Conservation (phyloP, 192 early-diverging fungal species). For the Coemansia sp. region DNA sequence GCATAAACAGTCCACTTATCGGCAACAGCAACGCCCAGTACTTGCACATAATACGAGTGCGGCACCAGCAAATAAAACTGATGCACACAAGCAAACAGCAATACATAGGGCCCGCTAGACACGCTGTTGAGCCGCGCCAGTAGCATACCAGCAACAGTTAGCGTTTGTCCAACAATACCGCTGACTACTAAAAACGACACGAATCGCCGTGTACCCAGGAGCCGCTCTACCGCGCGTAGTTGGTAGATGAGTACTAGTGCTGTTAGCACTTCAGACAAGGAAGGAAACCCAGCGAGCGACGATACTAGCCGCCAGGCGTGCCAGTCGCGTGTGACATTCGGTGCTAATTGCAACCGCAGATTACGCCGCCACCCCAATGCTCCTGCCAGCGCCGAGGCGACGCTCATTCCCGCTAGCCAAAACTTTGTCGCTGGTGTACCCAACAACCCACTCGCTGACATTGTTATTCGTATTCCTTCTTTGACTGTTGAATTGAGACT, state of each 20-base stretch:
- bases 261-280: neutral
- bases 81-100: constrained; percentile 18
- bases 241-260: constrained; percentile 19
- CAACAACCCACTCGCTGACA: constrained; percentile 7
- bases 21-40: constrained; percentile 8
- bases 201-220: constrained; percentile 26
- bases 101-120: constrained; percentile 15
- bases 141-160: constrained; percentile 2
- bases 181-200: constrained; percentile 24
- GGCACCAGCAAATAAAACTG: constrained; percentile 25
- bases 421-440: constrained; percentile 20
- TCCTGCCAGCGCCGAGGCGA: neutral
- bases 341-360: constrained; percentile 14
- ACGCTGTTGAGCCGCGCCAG: neutral
- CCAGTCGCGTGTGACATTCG: constrained; percentile 1
- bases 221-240: constrained; percentile 23
- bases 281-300: constrained; percentile 13
- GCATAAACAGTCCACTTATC: constrained; percentile 21
- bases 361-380: constrained; percentile 1
- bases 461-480: neutral
- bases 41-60: neutral
- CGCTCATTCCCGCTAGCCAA: constrained; percentile 11
- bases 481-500: no score
- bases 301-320: constrained; percentile 18
- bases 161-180: constrained; percentile 16